These are phyloP conservation scores for Acacia concinna DNA, from an alignment of 331 rosid species.

Conservation along the genomic window DNA sequence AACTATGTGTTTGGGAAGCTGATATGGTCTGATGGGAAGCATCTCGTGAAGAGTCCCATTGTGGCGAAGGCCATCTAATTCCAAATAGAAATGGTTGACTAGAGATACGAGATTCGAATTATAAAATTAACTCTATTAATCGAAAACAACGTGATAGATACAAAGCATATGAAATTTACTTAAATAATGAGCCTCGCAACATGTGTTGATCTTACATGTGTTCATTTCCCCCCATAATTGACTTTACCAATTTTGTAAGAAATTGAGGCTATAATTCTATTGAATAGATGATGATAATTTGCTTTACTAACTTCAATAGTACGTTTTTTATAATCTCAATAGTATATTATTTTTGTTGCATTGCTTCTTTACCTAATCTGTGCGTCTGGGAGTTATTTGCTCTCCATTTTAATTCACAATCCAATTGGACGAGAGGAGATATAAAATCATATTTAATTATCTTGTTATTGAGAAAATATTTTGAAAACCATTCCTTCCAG, in stretches of 20 bases:
- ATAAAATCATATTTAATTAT: not conserved
- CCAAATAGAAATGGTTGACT: not conserved
- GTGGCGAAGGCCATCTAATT: conserved; percentile 56
- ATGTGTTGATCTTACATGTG: not conserved
- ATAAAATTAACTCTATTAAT: not conserved
- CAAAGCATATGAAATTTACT: not conserved
- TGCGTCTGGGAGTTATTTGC: not conserved
- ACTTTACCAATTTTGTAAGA: not conserved
- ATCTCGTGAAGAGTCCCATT: conserved; percentile 73
- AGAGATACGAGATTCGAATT: not conserved
- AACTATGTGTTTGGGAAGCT: conserved; percentile 67
- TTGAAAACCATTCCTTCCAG: not conserved
- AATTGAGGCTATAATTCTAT: not conserved
- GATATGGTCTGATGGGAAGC: conserved; percentile 82
- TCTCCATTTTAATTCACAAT: not conserved
- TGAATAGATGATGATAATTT: not conserved
- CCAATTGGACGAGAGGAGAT: not conserved
- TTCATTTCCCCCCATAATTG: not conserved
- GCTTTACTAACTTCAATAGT: not conserved
- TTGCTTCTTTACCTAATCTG: not conserved
- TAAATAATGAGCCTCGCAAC: not conserved
- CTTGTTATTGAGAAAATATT: not conserved
- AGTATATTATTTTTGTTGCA: not conserved
- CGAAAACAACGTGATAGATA: not conserved
- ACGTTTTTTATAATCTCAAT: not conserved